Conservation (phyloP, 2,329 filamentous ascomycete genomes). For the Aspergillus flavus region DNA sequence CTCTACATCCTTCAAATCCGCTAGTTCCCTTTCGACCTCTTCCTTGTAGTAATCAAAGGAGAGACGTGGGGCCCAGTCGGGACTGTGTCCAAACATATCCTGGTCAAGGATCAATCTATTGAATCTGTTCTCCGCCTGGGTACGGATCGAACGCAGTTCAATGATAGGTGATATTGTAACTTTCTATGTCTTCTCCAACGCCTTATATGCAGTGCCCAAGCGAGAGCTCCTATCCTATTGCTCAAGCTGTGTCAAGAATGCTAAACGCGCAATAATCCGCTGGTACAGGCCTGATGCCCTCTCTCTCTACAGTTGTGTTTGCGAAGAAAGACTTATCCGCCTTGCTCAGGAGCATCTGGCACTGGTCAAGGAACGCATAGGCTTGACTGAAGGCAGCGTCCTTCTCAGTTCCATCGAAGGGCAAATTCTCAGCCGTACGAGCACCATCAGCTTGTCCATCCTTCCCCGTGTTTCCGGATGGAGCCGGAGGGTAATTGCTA, state of each 20-base stretch:
- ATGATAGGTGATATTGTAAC: background rate
- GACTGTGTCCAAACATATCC: background rate
- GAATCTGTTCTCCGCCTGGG: background rate
- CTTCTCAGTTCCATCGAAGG: background rate
- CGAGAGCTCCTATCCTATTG: background rate
- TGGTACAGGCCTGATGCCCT: background rate
- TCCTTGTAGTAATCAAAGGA: background rate
- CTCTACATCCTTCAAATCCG: background rate
- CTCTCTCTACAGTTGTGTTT: background rate
- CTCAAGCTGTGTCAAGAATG: background rate
- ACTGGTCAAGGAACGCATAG: background rate
- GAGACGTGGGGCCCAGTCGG: background rate
- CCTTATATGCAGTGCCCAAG: background rate
- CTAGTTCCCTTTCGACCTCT: background rate
- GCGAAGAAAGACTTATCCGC: background rate
- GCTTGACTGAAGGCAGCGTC: background rate
- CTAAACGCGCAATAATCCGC: background rate
- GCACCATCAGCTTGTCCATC: background rate
- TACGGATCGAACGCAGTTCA: background rate
- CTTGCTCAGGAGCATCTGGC: background rate
- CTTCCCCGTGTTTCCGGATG: background rate
- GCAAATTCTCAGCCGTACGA: background rate
- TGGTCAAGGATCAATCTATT: background rate
- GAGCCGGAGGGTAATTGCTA: no score
- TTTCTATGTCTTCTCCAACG: background rate